Percentiles rank a stretch among this genome's conserved stretches.
phyloP scores from a whole-genome alignment of 805 yeast species.

The Saturnispora saitoi region DNA sequence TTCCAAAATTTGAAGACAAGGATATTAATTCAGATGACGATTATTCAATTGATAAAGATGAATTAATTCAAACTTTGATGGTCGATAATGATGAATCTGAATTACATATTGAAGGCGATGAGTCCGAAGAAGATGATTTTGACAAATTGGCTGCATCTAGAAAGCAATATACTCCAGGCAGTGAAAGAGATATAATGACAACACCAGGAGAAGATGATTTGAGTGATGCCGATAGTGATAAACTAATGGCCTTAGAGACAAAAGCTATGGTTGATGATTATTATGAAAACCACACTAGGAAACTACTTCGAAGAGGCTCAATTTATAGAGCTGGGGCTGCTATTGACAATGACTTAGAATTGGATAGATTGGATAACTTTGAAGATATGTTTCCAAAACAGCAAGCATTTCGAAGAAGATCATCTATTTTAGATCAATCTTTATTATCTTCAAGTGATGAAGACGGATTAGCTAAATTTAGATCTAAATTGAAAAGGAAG shows the following conservation, averaged over 20 bases:
- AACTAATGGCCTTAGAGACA: constrained; percentile 33
- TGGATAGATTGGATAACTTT: constrained; percentile 15
- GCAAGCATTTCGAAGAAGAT: constrained; percentile 13
- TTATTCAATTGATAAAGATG: constrained; percentile 48
- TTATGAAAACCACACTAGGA: constrained; percentile 16
- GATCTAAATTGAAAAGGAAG: constrained; percentile 1
- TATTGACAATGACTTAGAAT: constrained; percentile 26
- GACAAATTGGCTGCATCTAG: constrained; percentile 14
- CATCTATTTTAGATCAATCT: constrained; percentile 44
- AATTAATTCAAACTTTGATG: constrained; percentile 32
- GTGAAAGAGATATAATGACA: constrained; percentile 15
- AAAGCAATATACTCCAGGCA: constrained; percentile 8
- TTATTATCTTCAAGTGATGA: constrained; percentile 14
- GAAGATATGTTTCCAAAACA: constrained; percentile 16
- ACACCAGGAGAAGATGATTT: constrained; percentile 4
- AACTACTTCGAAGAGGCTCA: constrained; percentile 13
- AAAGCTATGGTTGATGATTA: constrained; percentile 35
- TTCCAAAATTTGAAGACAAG: constrained; percentile 42
- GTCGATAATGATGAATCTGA: constrained; percentile 33
- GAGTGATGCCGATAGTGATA: constrained; percentile 24
- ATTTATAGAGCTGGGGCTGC: constrained; percentile 28
- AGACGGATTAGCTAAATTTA: constrained; percentile 18
- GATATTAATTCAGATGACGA: constrained; percentile 51
- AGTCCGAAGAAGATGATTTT: constrained; percentile 31
- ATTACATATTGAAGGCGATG: constrained; percentile 27